Base-by-base conservation (phyloP, 2,329 filamentous ascomycete species). In the Sclerotinia subarctica region DNA sequence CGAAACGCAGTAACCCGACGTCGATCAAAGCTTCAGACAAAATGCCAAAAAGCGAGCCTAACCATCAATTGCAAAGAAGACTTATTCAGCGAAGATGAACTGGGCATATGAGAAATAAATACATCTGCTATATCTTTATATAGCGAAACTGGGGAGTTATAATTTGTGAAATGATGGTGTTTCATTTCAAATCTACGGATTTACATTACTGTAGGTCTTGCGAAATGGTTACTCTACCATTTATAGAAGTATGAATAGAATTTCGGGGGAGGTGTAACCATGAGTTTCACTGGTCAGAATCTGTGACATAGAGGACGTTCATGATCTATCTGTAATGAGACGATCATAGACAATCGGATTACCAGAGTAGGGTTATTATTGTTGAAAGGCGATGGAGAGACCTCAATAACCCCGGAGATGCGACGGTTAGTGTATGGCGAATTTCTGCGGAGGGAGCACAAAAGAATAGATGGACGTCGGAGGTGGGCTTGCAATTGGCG, bases 41-140 rank as follows among this genome's bases (percentile, higher is more conserved):
- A 51, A 46, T 24, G 24, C 7, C 44, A 51, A 47, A 44, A 32
- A 26, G 44, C n/a, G 17, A 29, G 24, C 32, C 13, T 13, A 44
- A 17, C 32, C 17, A 26, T 26, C n/a, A 21, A 42, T 21, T 19
- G 32, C 4, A 17, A 60, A 26, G 15, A 58, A 24, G 10, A 24
- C 17, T 51, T 32, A 44, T 32, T 51, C 17, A 76, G 74, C 53
- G 76, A 76, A 56, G 76, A 77, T 63, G 76, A 77, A 70, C 67
- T 77, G 66, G 71, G 76, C 59, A 71, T 74, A 49, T 77, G 67
- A 76, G 44, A 35, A n/a, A 24, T 10, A 26, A 58, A 49, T 6
- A 26, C 32, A 26, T 26, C 7, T 13, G 29, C 13, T 38, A 26
- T 26, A 38, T 10, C 32, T 62, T 21, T 51, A 11, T 5, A 51